Base-by-base conservation (phyloP, 1,284 basidiomycete species). In the Cryptococcus sp. region DNA sequence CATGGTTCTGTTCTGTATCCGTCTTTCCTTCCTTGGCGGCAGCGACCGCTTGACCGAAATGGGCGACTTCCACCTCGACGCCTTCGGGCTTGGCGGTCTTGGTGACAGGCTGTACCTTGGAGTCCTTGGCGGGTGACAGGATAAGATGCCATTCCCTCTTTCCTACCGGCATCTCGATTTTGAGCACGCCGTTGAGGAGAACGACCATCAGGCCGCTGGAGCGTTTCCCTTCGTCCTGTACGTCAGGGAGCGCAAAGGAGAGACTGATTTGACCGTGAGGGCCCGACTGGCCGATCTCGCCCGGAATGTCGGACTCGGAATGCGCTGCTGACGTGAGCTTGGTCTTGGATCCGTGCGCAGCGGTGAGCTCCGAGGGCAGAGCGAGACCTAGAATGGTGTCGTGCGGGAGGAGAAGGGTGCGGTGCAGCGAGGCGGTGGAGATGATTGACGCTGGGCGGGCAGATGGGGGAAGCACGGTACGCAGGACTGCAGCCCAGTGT, bases 341-440 rank as follows among this genome's bases (percentile, higher is more conserved):
- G 27, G 66, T 67, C 10, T 60, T 57, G 72, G 68, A 15, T 79
- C 84, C 46, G 85, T 70, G 87, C 2, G 84, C 83, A 13, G 83
- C 84, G 58, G 81, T 84, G 15, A 84, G 84, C 60, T 88, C 71
- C 75, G 63, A 82, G 79, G 49, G 80, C 55, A 82, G 79, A 17
- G 81, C 82, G 47, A 84, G 79, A 61, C 82, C 82, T 57, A 83
- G 76, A 62, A 80, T 58, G 39, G 89, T 91, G 78, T 92, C 90
- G 61, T 88, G 85, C 1, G 90, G 90, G 25, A 91, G 84, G 40
- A 91, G 84, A 70, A 85, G 84, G 20, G 85, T 81, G 63, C 85
- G 83, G 72, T 86, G 88, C 50, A 91, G 81, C 3, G 86, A 85
- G 16, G 88, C 83, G 68, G 85, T 83, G 2, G 83, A 85, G 38